These are phyloP conservation scores for Cercospora zeina DNA, from an alignment of 2,329 filamentous ascomycete genomes.

Conservation along the genomic window DNA sequence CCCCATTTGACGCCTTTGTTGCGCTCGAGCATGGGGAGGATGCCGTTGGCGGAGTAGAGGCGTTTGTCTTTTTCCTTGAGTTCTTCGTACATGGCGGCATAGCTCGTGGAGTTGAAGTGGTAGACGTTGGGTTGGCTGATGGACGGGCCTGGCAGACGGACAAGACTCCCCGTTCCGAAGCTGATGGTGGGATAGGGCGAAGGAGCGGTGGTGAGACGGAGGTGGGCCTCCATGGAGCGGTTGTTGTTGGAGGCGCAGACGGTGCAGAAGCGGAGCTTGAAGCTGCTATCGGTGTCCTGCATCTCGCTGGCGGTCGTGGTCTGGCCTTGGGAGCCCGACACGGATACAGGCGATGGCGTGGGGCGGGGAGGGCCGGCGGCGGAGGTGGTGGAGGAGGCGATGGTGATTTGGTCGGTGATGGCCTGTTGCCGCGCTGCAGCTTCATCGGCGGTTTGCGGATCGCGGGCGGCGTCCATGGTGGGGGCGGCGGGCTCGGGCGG, in stretches of 20 bases:
- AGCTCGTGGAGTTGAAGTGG: conserved; percentile 95
- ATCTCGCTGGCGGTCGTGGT: conserved; percentile 39
- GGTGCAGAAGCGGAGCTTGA: conserved; percentile 94
- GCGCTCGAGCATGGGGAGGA: conserved; percentile 92
- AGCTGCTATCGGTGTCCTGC: conserved; percentile 45
- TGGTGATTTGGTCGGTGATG: conserved; percentile 43
- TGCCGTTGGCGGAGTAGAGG: conserved; percentile 86
- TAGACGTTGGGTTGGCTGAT: conserved; percentile 96
- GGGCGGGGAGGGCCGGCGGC: background rate
- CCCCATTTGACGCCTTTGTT: conserved; percentile 93
- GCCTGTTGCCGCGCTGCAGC: conserved; percentile 31
- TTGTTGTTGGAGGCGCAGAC: conserved; percentile 99
- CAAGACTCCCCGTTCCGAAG: conserved; percentile 92
- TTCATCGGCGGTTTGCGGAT: conserved; percentile 19
- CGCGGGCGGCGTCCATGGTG: conserved; percentile 25
- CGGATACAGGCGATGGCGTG: background rate
- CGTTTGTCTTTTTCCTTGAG: conserved; percentile 80
- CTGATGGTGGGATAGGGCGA: conserved; percentile 84
- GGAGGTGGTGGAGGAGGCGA: background rate
- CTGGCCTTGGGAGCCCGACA: background rate
- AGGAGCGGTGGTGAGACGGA: conserved; percentile 75
- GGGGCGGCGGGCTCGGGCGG: conserved; percentile 47
- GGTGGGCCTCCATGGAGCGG: conserved; percentile 99
- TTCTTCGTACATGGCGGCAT: conserved; percentile 91
- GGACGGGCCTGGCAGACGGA: conserved; percentile 85